Base-by-base conservation (phyloP, 495 filamentous ascomycete genomes). In the Aspergillus leporis region DNA sequence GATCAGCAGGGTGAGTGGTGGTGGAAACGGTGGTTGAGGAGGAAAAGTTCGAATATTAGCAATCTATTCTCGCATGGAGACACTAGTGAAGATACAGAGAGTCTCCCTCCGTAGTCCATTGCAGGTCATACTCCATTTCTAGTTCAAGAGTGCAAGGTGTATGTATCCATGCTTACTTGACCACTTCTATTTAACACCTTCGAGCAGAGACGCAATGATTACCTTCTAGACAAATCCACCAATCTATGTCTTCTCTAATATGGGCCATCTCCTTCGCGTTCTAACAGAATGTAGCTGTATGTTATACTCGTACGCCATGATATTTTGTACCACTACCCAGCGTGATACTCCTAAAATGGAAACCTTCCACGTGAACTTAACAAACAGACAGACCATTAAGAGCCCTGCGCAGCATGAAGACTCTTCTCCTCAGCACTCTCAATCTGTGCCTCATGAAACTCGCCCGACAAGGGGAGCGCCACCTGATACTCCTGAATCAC, bases 11-110 rank as follows among this genome's bases (percentile, higher is more conserved):
- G 74, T 12, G 85, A 87, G 38, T 60, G 62, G 62, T 58, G 81
- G 77, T 9, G 75, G 78, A 46, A 62, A 69, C 41, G 67, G 79
- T 56, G 60, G 81, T 55, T 62, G 38, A 67, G 76, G 34, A 73
- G 77, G 55, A 72, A 74, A 40, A 63, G 68, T 14, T 80, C 83
- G 0, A 74, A 66, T 55, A 55, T 61, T 10, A 51, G 59, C 1
- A 57, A 50, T 48, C 51, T 59, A n/a, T 61, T 65, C 21, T 55
- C 32, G 18, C 49, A 50, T 32, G 25, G 32, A 7, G 51, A 59
- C 18, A 21, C n/a, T 21, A 22, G 22, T 4, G 46, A 28, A n/a
- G 53, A 56, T 25, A 19, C 13, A 28, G 47, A 55, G 46, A 30
- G 30, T 23, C 10, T 47, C 30, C 16, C 45, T 50, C 10, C n/a